A percentile compares a stretch with the other conserved stretches of the same genome.
Conservation (phyloP, 768 basidiomycete genomes). For the Amanita subjunquillea region DNA sequence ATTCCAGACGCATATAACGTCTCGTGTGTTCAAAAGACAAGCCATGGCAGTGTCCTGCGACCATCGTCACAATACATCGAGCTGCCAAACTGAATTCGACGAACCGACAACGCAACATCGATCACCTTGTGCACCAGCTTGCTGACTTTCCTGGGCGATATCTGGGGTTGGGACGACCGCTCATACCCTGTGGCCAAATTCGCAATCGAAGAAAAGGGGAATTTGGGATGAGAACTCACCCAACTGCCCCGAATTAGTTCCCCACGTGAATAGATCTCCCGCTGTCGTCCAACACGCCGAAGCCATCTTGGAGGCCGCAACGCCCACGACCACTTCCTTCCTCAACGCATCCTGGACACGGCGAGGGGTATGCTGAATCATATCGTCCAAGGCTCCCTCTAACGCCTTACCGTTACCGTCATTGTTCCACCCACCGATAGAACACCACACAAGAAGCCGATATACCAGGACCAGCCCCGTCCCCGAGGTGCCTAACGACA, state of each 20-base stretch:
- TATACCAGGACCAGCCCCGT: neutral
- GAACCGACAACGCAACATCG: conserved; percentile 65
- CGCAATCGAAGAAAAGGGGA: neutral
- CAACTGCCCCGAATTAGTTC: conserved; percentile 86
- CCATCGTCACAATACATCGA: neutral
- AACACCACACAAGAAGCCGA: neutral
- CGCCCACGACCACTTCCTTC: conserved; percentile 69
- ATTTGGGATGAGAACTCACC: conserved; percentile 31
- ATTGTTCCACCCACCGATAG: neutral
- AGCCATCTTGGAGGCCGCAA: conserved; percentile 80
- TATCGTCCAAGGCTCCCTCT: conserved; percentile 40
- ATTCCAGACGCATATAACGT: conserved; percentile 79
- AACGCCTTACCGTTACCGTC: neutral
- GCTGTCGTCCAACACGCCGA: conserved; percentile 79
- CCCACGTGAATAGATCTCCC: conserved; percentile 76
- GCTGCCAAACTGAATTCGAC: conserved; percentile 14
- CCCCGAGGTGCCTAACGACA: conserved; percentile 30
- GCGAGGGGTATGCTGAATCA: conserved; percentile 66
- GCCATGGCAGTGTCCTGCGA: conserved; percentile 71
- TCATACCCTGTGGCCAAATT: conserved; percentile 56
- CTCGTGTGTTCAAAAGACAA: conserved; percentile 67
- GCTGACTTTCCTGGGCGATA: conserved; percentile 72
- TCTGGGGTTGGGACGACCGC: conserved; percentile 62
- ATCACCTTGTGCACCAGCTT: conserved; percentile 62
- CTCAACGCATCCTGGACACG: conserved; percentile 66